Conservation (phyloP, 2,329 filamentous ascomycete species). For the Aspergillus ruber region DNA sequence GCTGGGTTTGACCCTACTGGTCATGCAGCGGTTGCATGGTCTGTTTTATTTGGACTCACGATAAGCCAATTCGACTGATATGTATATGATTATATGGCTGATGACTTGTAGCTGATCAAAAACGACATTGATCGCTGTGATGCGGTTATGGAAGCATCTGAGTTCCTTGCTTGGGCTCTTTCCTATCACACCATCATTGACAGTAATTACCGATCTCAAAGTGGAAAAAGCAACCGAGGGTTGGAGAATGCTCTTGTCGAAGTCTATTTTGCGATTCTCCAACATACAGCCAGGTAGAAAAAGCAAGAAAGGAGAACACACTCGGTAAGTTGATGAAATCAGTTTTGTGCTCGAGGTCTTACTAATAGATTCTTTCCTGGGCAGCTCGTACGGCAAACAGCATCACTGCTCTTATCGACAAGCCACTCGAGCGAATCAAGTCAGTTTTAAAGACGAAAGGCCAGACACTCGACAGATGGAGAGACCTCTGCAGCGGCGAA, state of each 20-base stretch:
- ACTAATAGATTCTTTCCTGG: background rate
- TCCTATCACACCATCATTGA: constrained; percentile 3
- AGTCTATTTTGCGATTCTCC: constrained; percentile 2
- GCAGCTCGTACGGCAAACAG: background rate
- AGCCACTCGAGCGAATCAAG: background rate
- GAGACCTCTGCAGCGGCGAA: no score
- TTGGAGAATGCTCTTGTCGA: constrained; percentile 1
- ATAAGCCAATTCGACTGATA: background rate
- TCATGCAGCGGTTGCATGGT: background rate
- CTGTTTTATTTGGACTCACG: background rate
- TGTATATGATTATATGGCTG: no score
- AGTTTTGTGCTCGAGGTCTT: background rate
- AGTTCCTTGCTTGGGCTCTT: constrained; percentile 1
- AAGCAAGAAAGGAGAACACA: background rate
- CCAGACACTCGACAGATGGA: no score
- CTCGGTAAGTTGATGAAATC: background rate
- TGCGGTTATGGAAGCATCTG: background rate
- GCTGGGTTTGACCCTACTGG: background rate
- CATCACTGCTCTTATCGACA: background rate
- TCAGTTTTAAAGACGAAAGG: background rate
- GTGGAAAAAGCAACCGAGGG: background rate
- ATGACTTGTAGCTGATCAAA: background rate
- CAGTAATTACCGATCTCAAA: background rate
- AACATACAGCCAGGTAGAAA: background rate
- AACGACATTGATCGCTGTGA: background rate